Evolutionary conservation across 202 grass and related monocot genomes (phyloP), one percentile per base, ranked within the genome.

Genomic region (Zoysia matrella): DNA sequence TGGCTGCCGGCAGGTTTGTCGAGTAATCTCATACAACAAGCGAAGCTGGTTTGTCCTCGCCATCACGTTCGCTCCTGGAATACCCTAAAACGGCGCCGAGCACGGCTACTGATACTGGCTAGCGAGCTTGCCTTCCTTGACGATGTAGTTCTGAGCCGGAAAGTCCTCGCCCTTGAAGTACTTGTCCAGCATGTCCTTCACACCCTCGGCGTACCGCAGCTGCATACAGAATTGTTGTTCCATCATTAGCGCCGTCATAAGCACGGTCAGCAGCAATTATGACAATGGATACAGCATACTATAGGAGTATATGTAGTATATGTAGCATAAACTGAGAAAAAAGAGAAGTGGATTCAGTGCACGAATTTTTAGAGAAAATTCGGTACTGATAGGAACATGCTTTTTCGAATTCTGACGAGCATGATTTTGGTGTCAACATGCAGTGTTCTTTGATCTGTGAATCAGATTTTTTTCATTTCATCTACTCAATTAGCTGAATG

Each of bases 141-240:
- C 95, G 65, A 98, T 98, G 72, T 98, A 98, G 71, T 98, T 88
- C 41, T 98, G 86, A 65, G 22, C 84, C 0, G 90, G 88, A 77
- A 98, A 98, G 54, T 95, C 95, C 60, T 93, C 86, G 10, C 95
- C 90, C 65, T 98, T 98, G 88, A 98, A 98, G 82, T 98, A 90
- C 63, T 82, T 83, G 60, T 95, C 88, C 72, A 98, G 85, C 95
- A 98, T 98, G 74, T 98, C 95, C 70, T 86, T 97, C 1, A 79
- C 75, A 36, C 94, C 95, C 22, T 90, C 92, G 0, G 92, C 92
- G 0, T 94, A 98, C 50, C 95, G 87, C 71, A 98, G 87, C 95
- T 95, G 86, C 67, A 88, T 1, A 30, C 22, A 30, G 18, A 58
- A 71, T 69, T 60, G 9, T 76, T 46, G 49, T 43, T 72, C 56